Conservation (phyloP, 257 asterid species). For the Solanum virginianum region DNA sequence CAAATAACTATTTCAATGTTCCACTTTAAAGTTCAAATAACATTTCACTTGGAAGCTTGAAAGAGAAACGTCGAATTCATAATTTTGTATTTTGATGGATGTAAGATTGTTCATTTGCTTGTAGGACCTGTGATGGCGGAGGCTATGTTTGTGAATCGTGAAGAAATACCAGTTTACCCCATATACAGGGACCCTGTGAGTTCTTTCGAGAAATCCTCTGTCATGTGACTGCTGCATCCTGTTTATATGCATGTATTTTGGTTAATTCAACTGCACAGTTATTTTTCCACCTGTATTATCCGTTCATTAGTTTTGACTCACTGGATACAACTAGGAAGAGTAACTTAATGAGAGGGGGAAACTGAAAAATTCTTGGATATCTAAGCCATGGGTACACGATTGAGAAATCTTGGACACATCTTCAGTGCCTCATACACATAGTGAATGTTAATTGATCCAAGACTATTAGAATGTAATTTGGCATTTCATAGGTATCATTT, state of each 20-base stretch:
- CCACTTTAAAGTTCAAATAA: neutral
- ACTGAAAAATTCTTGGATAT: neutral
- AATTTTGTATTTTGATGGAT: neutral
- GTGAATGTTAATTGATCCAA: neutral
- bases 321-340: neutral
- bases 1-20: neutral
- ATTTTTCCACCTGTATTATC: neutral
- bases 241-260: neutral
- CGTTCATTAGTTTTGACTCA: neutral
- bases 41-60: neutral
- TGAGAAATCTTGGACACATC: neutral
- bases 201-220: neutral
- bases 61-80: neutral
- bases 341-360: neutral
- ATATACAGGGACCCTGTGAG: constrained; percentile 96
- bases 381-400: neutral
- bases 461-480: neutral
- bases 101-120: neutral
- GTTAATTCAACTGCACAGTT: neutral
- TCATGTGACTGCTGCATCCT: neutral
- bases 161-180: constrained; percentile 86
- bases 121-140: constrained; percentile 97
- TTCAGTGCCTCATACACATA: neutral
- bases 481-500: neutral
- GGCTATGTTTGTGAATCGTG: constrained; percentile 93